Percentiles rank a stretch among this genome's conserved stretches.
phyloP scores from a whole-genome alignment of 2,329 filamentous ascomycete genomes.

The Diaporthe velutina region DNA sequence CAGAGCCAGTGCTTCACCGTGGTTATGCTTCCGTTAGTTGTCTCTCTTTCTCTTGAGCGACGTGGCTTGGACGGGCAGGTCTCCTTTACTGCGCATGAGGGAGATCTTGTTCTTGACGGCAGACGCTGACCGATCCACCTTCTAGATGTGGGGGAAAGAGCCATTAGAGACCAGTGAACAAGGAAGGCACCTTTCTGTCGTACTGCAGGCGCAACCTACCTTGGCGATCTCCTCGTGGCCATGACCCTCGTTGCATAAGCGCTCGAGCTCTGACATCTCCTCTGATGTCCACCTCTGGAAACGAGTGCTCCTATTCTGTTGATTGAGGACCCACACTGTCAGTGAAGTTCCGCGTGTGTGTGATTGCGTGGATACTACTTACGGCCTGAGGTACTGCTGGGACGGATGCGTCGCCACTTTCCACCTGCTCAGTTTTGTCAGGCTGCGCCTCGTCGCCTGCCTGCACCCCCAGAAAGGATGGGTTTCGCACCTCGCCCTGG shows the following conservation, averaged over 20 bases:
- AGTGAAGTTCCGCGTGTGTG: neutral
- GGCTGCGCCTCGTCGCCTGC: neutral
- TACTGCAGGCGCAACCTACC: no score
- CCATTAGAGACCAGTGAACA: neutral
- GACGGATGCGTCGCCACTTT: no score
- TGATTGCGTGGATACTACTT: neutral
- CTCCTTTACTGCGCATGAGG: neutral
- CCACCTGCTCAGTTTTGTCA: no score
- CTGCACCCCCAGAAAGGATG: neutral
- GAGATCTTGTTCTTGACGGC: neutral
- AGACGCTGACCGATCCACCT: neutral
- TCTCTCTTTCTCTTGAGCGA: neutral
- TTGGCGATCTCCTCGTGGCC: neutral
- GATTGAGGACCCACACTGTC: neutral
- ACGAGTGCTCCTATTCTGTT: neutral
- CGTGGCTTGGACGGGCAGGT: neutral
- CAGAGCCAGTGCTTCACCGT: neutral
- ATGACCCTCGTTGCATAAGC: neutral
- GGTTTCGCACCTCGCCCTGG: no score
- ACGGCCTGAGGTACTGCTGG: neutral
- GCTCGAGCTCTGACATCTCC: neutral
- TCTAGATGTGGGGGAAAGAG: neutral
- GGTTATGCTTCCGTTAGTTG: neutral
- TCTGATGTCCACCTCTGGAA: neutral
- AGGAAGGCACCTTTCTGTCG: no score